Conservation (phyloP, 2,329 filamentous ascomycete genomes). For the Zymoseptoria crescenta region DNA sequence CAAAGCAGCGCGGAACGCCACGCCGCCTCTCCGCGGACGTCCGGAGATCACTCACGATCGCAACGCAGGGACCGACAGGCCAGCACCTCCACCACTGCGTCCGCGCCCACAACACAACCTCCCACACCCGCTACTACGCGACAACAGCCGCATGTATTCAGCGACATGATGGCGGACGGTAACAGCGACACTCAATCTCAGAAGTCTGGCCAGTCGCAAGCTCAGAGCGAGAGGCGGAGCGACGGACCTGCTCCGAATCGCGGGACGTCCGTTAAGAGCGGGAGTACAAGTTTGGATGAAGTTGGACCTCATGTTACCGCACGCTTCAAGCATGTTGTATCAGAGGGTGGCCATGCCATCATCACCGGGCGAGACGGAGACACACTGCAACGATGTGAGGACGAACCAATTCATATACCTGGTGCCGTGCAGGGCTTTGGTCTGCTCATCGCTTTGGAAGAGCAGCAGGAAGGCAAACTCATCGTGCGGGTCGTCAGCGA, state of each 20-base stretch:
- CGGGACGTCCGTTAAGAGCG: constrained; percentile 29
- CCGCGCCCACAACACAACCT: constrained; percentile 1
- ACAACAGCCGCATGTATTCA: constrained; percentile 10
- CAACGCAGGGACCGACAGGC: not conserved
- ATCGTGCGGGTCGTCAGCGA: constrained; percentile 70
- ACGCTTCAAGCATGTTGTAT: constrained; percentile 71
- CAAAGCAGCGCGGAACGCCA: constrained; percentile 7
- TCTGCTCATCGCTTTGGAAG: constrained; percentile 63
- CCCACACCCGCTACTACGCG: not conserved
- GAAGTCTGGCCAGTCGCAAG: constrained; percentile 4
- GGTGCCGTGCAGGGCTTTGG: constrained; percentile 78
- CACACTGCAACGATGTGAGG: constrained; percentile 71
- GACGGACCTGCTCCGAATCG: constrained; percentile 23
- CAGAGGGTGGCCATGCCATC: constrained; percentile 70
- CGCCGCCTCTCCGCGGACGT: not conserved
- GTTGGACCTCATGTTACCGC: constrained; percentile 52
- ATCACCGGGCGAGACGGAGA: constrained; percentile 70
- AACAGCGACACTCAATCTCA: constrained; percentile 5
- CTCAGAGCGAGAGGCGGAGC: constrained; percentile 10
- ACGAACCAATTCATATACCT: constrained; percentile 83
- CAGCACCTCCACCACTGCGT: not conserved
- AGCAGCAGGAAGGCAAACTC: constrained; percentile 60
- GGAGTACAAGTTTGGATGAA: constrained; percentile 34
- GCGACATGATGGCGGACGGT: constrained; percentile 16
- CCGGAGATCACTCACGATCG: not conserved